Evolutionary conservation across 2,329 filamentous ascomycete species (phyloP).

Genomic region (Scytalidium sp.): DNA sequence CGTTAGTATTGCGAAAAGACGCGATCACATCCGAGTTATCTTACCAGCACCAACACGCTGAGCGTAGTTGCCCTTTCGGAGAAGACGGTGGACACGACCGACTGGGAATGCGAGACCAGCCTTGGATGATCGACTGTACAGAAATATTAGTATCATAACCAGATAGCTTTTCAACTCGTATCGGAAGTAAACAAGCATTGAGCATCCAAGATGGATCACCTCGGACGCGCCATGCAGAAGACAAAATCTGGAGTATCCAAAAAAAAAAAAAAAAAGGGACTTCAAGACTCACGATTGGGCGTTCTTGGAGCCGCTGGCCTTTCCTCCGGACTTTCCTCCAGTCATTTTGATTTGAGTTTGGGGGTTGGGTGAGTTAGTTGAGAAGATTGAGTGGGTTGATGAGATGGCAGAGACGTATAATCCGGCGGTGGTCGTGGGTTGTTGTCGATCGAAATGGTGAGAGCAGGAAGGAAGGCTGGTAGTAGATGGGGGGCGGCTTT

Average conservation of each 20-base stretch:
- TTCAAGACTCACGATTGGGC: conserved; percentile 87
- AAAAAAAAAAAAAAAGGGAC: conserved; percentile 4
- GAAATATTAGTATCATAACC: conserved; percentile 31
- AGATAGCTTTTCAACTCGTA: too few relatives aligned
- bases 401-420: conserved; percentile 18
- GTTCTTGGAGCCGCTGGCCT: conserved; percentile 98
- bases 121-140: conserved; percentile 89
- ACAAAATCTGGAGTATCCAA: neutral
- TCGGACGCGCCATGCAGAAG: conserved; percentile 6
- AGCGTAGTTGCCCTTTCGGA: conserved; percentile 99
- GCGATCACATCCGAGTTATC: conserved; percentile 23
- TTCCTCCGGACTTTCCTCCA: conserved; percentile 99
- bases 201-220: too few relatives aligned
- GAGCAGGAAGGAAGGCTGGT: conserved; percentile 24
- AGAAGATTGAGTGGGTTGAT: conserved; percentile 26
- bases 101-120: conserved; percentile 98
- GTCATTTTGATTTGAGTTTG: conserved; percentile 77
- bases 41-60: conserved; percentile 96
- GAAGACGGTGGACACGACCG: conserved; percentile 97
- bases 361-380: conserved; percentile 29
- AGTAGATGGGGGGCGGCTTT: conserved; percentile 1
- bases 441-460: conserved; percentile 13
- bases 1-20: conserved; percentile 20
- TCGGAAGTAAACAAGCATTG: too few relatives aligned
- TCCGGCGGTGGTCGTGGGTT: conserved; percentile 12